phyloP scores from a whole-genome alignment of 2,329 filamentous ascomycete species.

The Epichloe gansuensis region DNA sequence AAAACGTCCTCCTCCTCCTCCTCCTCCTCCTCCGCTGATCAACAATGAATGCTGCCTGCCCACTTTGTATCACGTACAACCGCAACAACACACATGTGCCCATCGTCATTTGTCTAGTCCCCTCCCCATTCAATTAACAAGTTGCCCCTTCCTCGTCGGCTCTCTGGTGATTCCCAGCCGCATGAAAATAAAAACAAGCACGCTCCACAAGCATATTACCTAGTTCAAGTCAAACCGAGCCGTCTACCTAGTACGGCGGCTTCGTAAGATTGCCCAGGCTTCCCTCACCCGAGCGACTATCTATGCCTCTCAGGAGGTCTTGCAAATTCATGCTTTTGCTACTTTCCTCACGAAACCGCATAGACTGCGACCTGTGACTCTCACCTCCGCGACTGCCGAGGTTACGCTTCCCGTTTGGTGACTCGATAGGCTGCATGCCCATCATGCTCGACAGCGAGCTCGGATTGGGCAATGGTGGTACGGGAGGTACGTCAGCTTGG shows the following conservation, averaged over 20 bases:
- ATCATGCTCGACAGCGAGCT: constrained; percentile 19
- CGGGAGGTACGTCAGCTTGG: constrained; percentile 37
- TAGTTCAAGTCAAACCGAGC: not conserved
- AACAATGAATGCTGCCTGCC: too few relatives aligned
- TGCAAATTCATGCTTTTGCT: constrained; percentile 32
- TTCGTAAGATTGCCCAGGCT: constrained; percentile 33
- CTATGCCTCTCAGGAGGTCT: constrained; percentile 37
- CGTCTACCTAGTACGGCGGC: constrained; percentile 34
- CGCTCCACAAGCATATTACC: not conserved
- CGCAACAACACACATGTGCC: too few relatives aligned
- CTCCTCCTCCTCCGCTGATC: too few relatives aligned
- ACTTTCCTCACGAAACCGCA: constrained; percentile 21
- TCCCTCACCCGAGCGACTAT: constrained; percentile 34
- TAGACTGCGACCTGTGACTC: constrained; percentile 22
- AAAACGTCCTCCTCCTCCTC: too few relatives aligned
- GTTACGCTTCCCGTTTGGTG: constrained; percentile 15
- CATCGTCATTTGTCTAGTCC: too few relatives aligned
- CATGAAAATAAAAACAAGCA: not conserved
- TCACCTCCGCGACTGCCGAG: constrained; percentile 32
- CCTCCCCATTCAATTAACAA: too few relatives aligned
- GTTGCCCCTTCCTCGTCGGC: too few relatives aligned
- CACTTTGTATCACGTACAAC: too few relatives aligned
- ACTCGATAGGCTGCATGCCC: constrained; percentile 9
- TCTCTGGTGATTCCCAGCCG: not conserved
- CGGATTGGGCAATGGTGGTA: constrained; percentile 39